Conservation (phyloP, 129 eudicot genomes). For the Helichrysum umbraculigerum region DNA sequence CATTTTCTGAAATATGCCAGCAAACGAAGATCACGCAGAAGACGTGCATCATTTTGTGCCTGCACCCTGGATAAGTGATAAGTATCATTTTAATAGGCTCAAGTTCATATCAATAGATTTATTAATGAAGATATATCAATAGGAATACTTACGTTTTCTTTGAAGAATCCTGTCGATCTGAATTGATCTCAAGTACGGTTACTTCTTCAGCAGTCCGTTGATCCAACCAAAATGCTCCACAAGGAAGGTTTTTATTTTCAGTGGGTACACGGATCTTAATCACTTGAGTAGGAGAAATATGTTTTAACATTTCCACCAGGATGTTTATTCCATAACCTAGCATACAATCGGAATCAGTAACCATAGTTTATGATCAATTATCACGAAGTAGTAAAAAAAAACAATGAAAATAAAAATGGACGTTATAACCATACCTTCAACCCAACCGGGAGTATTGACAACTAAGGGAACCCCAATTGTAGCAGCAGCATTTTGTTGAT, state of each 20-base stretch:
- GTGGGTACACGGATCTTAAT: slow-evolving; percentile 55
- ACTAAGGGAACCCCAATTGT: slow-evolving; percentile 59
- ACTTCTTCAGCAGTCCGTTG: slow-evolving; percentile 27
- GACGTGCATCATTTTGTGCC: slow-evolving; percentile 53
- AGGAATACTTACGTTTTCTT: slow-evolving; percentile 49
- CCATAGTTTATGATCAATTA: too few species aligned
- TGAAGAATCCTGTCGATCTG: slow-evolving; percentile 55
- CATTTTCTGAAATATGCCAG: slow-evolving; percentile 79
- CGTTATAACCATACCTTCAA: slow-evolving; percentile 51
- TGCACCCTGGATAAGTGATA: slow-evolving; percentile 40
- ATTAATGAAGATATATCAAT: background rate
- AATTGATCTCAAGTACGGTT: slow-evolving; percentile 54
- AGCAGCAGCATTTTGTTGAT: slow-evolving; percentile 15
- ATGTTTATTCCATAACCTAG: slow-evolving; percentile 58
- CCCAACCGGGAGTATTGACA: slow-evolving; percentile 81
- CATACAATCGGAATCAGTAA: slow-evolving; percentile 1
- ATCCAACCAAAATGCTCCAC: slow-evolving; percentile 67
- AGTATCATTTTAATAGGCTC: background rate
- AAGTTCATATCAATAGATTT: background rate
- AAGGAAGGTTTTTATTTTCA: slow-evolving; percentile 59
- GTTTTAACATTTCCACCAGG: slow-evolving; percentile 58
- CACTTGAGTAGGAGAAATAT: slow-evolving; percentile 67
- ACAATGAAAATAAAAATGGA: background rate
- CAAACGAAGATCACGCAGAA: slow-evolving; percentile 58
- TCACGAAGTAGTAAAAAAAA: background rate